phyloP scores from a whole-genome alignment of 495 filamentous ascomycete species.

The Annulohypoxylon stygium region DNA sequence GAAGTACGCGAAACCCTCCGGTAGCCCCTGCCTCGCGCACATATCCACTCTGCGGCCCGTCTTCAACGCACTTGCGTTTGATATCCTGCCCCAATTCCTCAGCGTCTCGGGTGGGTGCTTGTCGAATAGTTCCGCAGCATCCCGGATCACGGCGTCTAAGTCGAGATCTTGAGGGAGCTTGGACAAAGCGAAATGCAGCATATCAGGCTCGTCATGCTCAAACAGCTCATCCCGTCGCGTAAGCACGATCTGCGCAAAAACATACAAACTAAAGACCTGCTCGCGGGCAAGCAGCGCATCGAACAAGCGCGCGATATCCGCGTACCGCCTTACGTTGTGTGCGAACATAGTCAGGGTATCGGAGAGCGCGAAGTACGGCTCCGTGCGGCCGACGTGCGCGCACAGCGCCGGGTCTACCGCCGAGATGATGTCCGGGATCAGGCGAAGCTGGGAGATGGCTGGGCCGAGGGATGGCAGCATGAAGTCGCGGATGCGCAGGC shows the following conservation, averaged over 20 bases:
- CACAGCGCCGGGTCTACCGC: conserved; percentile 75
- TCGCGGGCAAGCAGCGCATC: conserved; percentile 89
- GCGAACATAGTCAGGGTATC: conserved; percentile 95
- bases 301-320: conserved; percentile 86
- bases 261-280: conserved; percentile 86
- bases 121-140: conserved; percentile 72
- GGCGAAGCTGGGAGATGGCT: conserved; percentile 81
- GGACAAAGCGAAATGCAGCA: conserved; percentile 89
- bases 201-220: conserved; percentile 91
- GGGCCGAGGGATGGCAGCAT: conserved; percentile 93
- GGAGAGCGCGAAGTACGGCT: conserved; percentile 92
- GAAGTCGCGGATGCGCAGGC: conserved; percentile 93
- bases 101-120: conserved; percentile 80
- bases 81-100: conserved; percentile 78
- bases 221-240: conserved; percentile 84
- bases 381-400: conserved; percentile 77
- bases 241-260: conserved; percentile 90
- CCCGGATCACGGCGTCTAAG: conserved; percentile 78
- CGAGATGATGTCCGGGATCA: conserved; percentile 84
- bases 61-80: conserved; percentile 83
- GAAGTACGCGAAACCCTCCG: conserved; percentile 69
- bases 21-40: conserved; percentile 62
- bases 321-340: conserved; percentile 92
- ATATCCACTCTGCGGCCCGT: conserved; percentile 70
- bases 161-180: conserved; percentile 89